A percentile compares a stretch with the other conserved stretches of the same genome.
phyloP scores from a whole-genome alignment of 352 stramenopile genomes.

The Globisporangium viniferum region DNA sequence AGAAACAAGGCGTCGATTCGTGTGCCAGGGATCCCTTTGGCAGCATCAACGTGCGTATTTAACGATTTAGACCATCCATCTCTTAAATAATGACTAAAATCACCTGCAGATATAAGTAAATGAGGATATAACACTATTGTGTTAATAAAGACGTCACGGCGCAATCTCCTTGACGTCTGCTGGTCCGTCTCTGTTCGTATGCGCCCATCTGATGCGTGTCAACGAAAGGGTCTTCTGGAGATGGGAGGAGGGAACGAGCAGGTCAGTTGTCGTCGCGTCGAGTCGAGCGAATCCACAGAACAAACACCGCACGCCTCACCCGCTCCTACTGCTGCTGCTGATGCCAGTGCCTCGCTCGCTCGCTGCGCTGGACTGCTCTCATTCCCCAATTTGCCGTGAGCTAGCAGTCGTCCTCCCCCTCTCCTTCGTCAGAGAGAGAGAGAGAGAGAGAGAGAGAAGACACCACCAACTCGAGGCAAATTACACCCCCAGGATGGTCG shows the following conservation, averaged over 20 bases:
- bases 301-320: background rate
- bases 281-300: background rate
- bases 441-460: background rate
- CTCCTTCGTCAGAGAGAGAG: background rate
- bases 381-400: conserved; percentile 13
- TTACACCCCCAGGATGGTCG: conserved; percentile 11
- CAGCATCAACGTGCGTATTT: too few species aligned
- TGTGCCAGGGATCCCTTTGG: too few species aligned
- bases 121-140: too few species aligned
- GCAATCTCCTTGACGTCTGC: too few species aligned
- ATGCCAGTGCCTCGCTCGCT: background rate
- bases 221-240: background rate
- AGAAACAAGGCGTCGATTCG: too few species aligned
- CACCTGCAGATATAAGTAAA: too few species aligned
- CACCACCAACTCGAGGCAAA: background rate
- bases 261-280: background rate
- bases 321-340: background rate
- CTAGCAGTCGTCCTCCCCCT: background rate
- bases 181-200: background rate
- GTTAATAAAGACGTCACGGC: too few species aligned
- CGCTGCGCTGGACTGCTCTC: background rate
- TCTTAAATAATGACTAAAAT: too few species aligned
- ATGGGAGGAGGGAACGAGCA: background rate
- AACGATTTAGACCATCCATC: too few species aligned
- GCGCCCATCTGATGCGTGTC: background rate